These are phyloP conservation scores for Stylosanthes scabra DNA, from an alignment of 331 rosid genomes.

Conservation along the genomic window DNA sequence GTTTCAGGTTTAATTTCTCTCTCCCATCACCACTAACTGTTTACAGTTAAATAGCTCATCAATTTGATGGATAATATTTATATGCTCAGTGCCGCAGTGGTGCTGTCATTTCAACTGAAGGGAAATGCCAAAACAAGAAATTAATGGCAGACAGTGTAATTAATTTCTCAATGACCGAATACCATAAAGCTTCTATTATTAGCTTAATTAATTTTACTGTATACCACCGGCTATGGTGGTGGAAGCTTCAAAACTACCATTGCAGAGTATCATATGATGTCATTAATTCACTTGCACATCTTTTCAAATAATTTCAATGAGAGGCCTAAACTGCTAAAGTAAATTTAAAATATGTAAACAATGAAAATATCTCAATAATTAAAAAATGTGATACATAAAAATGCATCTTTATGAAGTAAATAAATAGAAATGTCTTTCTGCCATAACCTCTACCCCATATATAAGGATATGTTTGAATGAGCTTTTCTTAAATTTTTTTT, in stretches of 20 bases:
- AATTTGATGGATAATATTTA: slow-evolving; percentile 5
- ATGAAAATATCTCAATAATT: too few species aligned
- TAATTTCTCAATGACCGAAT: slow-evolving; percentile 36
- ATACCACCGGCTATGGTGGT: background rate
- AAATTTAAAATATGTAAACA: too few species aligned
- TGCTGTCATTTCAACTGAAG: slow-evolving; percentile 63
- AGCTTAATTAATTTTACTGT: background rate
- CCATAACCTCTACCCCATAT: too few species aligned
- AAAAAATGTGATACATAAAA: too few species aligned
- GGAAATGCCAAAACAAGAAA: slow-evolving; percentile 26
- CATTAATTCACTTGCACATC: background rate
- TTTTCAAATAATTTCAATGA: background rate
- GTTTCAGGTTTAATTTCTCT: slow-evolving; percentile 37
- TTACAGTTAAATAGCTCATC: slow-evolving; percentile 39
- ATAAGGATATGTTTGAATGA: too few species aligned
- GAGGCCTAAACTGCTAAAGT: background rate
- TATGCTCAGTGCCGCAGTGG: background rate
- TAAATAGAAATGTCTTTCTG: too few species aligned
- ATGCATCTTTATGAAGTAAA: too few species aligned
- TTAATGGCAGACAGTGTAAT: slow-evolving; percentile 53
- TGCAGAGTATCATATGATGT: background rate
- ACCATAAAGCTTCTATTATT: slow-evolving; percentile 17
- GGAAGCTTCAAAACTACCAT: background rate
- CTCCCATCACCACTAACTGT: slow-evolving; percentile 29
- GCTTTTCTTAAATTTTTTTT: too few species aligned